Evolutionary conservation across 441 rosid genomes (phyloP), one percentile per base, ranked within the genome.

Genomic region (Populus hybrid): DNA sequence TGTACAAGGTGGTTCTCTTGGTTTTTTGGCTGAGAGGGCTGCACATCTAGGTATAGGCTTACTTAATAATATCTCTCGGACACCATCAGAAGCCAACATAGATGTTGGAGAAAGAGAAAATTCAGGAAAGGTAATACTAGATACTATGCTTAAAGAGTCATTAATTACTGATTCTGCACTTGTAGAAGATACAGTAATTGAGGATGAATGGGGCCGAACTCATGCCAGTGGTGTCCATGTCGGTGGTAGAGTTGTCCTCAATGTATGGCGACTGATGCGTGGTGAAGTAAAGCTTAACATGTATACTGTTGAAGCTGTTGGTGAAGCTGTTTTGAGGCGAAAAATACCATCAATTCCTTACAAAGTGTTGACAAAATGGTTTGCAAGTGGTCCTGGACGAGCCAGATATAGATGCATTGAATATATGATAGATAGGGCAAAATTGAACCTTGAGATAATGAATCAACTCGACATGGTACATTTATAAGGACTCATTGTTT

Each of bases 161-260:
- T 80, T 85, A 78, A 73, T 75, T 79, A 75, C 80, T 69, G 94
- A 85, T 74, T 82, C 87, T 84, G 82, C 66, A 83, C 76, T 81
- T 35, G 76, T 75, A 30, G 90, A 84, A 67, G 93, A 87, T 86
- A 86, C 90, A 78, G 76, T 92, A 72, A 87, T 92, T 80, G 95
- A 92, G 82, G 98, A 95, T 79, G 99, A 95, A 80, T 94, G 98
- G 99, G 99, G 98, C 50, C 88, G 99, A 78, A 95, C 99, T 81
- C 99, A 94, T 88, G 97, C 97, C 46, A 93, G 98, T 74, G 98
- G 99, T 83, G 86, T 97, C 83, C 99, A 94, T 83, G 98, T 94
- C 80, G 97, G 91, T 75, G 99, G 99, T 76, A 90, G 98, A 85
- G 80, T 97, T 82, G 93, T 97, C 83, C 94, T 93, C 79, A 94